Evolutionary conservation across 441 rosid species (phyloP).

Genomic region (Macaranga tanarius): DNA sequence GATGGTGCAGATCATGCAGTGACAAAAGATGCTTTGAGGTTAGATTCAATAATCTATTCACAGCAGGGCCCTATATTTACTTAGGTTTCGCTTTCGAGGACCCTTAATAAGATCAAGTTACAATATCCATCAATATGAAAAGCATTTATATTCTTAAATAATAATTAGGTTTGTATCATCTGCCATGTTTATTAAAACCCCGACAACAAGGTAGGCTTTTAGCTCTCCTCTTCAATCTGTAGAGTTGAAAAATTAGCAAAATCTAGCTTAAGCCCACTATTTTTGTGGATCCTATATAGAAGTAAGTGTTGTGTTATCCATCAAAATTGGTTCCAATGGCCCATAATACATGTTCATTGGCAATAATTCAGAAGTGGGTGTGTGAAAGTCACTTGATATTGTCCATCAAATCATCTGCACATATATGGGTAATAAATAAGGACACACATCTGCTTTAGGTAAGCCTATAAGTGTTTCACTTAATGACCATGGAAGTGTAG

Average conservation of each 20-base stretch:
- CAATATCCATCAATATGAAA: not conserved
- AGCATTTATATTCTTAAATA: not conserved
- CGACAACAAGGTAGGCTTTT: not conserved
- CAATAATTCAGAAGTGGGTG: conserved; percentile 1
- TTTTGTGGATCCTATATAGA: not conserved
- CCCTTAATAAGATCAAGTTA: not conserved
- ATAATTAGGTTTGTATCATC: not conserved
- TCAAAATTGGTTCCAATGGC: not conserved
- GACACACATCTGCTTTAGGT: not conserved
- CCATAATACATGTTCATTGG: not conserved
- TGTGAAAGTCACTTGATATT: not conserved
- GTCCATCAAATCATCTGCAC: not conserved
- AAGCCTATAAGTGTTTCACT: not conserved
- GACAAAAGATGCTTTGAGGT: not conserved
- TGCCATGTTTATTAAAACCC: not conserved
- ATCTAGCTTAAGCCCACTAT: not conserved
- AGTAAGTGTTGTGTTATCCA: not conserved
- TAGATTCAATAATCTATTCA: conserved; percentile 14
- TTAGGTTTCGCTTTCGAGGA: not conserved
- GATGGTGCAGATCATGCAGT: not conserved
- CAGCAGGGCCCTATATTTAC: conserved; percentile 3
- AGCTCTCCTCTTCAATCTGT: not conserved
- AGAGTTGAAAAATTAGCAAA: not conserved
- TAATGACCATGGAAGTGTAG: not conserved
- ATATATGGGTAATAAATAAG: no score